Percentiles rank a stretch among this genome's conserved stretches.
Evolutionary conservation across 306 rosid genomes (phyloP).

Genomic region (Prunus mume): DNA sequence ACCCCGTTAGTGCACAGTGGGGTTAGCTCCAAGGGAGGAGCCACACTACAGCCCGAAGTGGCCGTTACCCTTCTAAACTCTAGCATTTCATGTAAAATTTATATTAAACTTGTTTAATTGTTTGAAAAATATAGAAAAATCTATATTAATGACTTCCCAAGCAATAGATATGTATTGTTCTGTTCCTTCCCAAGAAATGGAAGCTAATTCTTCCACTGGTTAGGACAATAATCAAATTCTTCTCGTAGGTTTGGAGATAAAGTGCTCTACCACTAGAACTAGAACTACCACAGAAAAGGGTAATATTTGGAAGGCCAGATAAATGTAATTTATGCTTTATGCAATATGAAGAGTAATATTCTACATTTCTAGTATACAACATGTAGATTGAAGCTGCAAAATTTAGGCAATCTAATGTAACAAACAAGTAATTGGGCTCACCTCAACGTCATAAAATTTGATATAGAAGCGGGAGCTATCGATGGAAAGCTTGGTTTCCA

Average conservation of each 20-base stretch:
- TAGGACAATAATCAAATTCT: neutral
- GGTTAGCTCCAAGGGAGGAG: no score
- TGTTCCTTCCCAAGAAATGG: no score
- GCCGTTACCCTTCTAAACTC: no score
- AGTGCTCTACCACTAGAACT: neutral
- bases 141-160: no score
- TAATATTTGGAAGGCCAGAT: no score
- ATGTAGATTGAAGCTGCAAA: neutral
- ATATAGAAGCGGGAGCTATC: slow-evolving; percentile 86
- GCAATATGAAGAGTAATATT: neutral
- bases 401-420: slow-evolving; percentile 2
- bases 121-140: no score
- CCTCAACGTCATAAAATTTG: slow-evolving; percentile 85
- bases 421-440: slow-evolving; percentile 14
- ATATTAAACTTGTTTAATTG: no score
- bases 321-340: neutral
- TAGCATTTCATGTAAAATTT: no score
- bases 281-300: neutral
- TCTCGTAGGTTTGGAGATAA: neutral
- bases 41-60: no score
- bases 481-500: slow-evolving; percentile 75
- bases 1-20: no score
- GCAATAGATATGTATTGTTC: no score
- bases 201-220: no score
- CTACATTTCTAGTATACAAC: neutral